These are phyloP conservation scores for Vigna hirtella DNA, from an alignment of 306 rosid species.

Conservation along the genomic window DNA sequence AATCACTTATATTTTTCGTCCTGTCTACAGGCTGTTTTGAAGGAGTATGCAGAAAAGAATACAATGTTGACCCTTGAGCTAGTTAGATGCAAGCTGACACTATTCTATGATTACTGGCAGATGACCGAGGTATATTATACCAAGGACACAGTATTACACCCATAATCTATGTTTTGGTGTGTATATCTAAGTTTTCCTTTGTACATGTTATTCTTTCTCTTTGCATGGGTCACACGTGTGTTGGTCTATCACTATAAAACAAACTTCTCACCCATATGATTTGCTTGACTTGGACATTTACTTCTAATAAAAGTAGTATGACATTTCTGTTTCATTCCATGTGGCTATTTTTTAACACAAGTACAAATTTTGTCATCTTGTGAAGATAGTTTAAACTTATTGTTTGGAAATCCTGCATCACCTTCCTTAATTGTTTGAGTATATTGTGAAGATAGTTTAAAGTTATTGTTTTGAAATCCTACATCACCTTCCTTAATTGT, in stretches of 20 bases:
- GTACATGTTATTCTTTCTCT: slow-evolving; percentile 7
- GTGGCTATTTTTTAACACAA: no score
- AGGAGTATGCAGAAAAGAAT: slow-evolving; percentile 56
- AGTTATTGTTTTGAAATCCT: no score
- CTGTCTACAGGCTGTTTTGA: slow-evolving; percentile 63
- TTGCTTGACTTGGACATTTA: not conserved
- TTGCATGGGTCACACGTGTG: not conserved
- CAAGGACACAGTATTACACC: slow-evolving; percentile 5
- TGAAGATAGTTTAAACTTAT: no score
- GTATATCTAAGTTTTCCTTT: slow-evolving; percentile 8
- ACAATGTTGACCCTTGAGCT: slow-evolving; percentile 65
- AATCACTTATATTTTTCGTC: slow-evolving; percentile 32
- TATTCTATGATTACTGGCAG: slow-evolving; percentile 93
- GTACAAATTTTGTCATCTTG: no score
- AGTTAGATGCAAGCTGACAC: slow-evolving; percentile 85
- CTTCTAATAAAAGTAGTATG: slow-evolving; percentile 17
- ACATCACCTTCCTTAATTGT: no score
- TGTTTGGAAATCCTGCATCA: no score
- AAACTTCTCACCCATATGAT: slow-evolving; percentile 11
- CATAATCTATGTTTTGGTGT: slow-evolving; percentile 14
- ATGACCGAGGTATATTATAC: slow-evolving; percentile 82
- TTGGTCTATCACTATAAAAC: not conserved
- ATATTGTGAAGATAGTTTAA: no score
- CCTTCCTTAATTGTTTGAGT: no score
- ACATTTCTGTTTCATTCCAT: no score